A percentile compares a stretch with the other conserved stretches of the same genome.
These are phyloP conservation scores for Rhexocercosporidium sp. DNA, from an alignment of 2,329 filamentous ascomycete genomes.

Conservation along the genomic window DNA sequence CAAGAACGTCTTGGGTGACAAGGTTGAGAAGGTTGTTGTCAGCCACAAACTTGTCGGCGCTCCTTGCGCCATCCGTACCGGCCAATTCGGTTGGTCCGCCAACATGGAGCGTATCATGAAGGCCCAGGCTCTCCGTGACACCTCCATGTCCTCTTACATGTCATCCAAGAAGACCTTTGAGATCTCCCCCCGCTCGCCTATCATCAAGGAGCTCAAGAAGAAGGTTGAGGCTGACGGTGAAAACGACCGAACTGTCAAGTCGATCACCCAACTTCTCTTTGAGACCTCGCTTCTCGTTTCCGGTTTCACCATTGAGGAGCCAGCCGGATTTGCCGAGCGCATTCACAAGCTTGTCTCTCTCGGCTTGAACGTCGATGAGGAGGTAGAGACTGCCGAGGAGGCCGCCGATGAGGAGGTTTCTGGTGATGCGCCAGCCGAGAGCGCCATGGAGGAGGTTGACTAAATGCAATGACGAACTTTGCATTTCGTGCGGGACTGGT, in stretches of 20 bases:
- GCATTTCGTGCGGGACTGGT: constrained; percentile 26
- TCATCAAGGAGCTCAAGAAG: constrained; percentile 99
- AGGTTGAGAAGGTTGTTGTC: constrained; percentile 99
- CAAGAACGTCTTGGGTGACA: constrained; percentile 99
- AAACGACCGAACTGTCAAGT: constrained; percentile 99
- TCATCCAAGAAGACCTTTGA: constrained; percentile 99
- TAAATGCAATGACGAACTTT: constrained; percentile 55
- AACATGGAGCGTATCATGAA: constrained; percentile 99
- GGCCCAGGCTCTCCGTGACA: constrained; percentile 99
- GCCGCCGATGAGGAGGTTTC: constrained; percentile 64
- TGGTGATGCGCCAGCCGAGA: constrained; percentile 65
- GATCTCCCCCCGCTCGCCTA: constrained; percentile 98
- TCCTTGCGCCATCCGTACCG: constrained; percentile 98
- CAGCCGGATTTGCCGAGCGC: constrained; percentile 95
- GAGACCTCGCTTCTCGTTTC: constrained; percentile 98
- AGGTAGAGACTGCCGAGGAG: constrained; percentile 73
- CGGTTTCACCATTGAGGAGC: constrained; percentile 99
- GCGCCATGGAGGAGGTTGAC: constrained; percentile 99
- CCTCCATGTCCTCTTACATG: constrained; percentile 99
- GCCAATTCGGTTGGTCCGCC: constrained; percentile 99
- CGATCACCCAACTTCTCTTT: constrained; percentile 96
- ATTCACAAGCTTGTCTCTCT: constrained; percentile 99
- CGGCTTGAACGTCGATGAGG: constrained; percentile 96
- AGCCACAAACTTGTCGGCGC: constrained; percentile 94
- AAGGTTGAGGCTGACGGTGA: constrained; percentile 98